These are phyloP conservation scores for Alternaria postmessia DNA, from an alignment of 2,329 filamentous ascomycete species.

Conservation along the genomic window DNA sequence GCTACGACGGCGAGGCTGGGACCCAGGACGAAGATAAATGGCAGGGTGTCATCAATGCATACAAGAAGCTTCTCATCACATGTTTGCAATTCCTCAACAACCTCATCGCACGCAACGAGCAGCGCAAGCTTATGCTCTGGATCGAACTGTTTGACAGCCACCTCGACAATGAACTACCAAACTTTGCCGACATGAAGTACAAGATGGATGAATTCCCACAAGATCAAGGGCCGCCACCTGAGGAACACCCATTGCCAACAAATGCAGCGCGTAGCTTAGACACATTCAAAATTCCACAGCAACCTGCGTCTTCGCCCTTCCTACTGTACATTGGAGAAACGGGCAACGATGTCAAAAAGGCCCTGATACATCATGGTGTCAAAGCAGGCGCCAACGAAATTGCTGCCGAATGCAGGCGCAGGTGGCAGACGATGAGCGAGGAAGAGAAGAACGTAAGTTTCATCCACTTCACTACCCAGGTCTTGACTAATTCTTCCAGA, in stretches of 20 bases:
- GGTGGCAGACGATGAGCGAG: constrained; percentile 51
- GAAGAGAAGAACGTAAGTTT: constrained; percentile 48
- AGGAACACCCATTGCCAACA: constrained; percentile 19
- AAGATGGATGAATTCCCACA: constrained; percentile 44
- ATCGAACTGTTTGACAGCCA: constrained; percentile 70
- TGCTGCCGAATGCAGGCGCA: constrained; percentile 50
- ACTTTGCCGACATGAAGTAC: constrained; percentile 50
- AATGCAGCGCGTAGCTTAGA: constrained; percentile 39
- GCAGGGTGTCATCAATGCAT: constrained; percentile 71
- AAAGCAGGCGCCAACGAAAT: constrained; percentile 53
- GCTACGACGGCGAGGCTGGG: constrained; percentile 70
- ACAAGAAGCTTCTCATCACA: constrained; percentile 71
- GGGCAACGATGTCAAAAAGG: constrained; percentile 50
- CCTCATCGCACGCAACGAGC: constrained; percentile 71
- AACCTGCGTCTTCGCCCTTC: constrained; percentile 52
- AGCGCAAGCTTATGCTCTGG: constrained; percentile 71
- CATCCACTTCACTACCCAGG: not conserved
- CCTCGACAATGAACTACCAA: constrained; percentile 50
- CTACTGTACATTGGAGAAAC: constrained; percentile 52
- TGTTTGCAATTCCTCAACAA: constrained; percentile 73
- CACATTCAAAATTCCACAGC: constrained; percentile 47
- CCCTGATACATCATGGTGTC: constrained; percentile 45
- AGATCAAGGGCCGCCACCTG: constrained; percentile 27
- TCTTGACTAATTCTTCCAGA: constrained; percentile 35
- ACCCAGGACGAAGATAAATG: constrained; percentile 69